Base-by-base conservation (phyloP, 2,329 filamentous ascomycete genomes). In the Leptographium galeiforme region DNA sequence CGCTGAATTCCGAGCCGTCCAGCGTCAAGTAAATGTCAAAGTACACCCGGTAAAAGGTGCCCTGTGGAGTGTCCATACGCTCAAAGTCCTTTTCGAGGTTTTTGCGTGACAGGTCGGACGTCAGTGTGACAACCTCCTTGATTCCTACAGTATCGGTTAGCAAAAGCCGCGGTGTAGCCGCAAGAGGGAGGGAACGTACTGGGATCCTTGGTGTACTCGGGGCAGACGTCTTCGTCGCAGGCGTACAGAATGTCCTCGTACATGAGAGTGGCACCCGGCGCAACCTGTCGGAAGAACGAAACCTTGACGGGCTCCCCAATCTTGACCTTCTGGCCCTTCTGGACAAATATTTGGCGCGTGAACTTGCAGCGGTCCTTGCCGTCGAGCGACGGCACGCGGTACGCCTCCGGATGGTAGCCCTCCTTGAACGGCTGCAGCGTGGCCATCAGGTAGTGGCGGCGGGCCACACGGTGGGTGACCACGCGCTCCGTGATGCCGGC, bases 1-100 rank as follows among this genome's bases (percentile, higher is more conserved):
- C 93, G 62, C 93, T 97, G 75, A 98, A 97, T 68, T 98, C 93
- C 51, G 88, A 95, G 25, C 93, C 93, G 64, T 98, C 93, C 16
- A 98, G 83, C 0, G 93, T 97, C 59, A 98, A 81, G 69, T 95
- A 94, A 60, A 85, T 85, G 61, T 85, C 82, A 61, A 85, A 85
- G 68, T 85, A 85, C 57, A 85, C 82, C 58, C 89, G 84, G 75
- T 95, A 95, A 69, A 95, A 95, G 4, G 88, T 94, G 57, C 93
- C 93, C 68, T 98, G 91, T 7, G 93, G 90, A 1, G 93, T 97
- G 67, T 97, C 93, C 93, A 97, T 97, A 66, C 93, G 84, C 72
- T 98, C 93, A 64, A 98, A 98, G 68, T 98, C 93, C 72, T 96
- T 97, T 70, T 98, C 93, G 13, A 98, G 83, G 67, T 97, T 97